Conservation (phyloP, 169 alveolate genomes). For the Eimeria sp. region DNA sequence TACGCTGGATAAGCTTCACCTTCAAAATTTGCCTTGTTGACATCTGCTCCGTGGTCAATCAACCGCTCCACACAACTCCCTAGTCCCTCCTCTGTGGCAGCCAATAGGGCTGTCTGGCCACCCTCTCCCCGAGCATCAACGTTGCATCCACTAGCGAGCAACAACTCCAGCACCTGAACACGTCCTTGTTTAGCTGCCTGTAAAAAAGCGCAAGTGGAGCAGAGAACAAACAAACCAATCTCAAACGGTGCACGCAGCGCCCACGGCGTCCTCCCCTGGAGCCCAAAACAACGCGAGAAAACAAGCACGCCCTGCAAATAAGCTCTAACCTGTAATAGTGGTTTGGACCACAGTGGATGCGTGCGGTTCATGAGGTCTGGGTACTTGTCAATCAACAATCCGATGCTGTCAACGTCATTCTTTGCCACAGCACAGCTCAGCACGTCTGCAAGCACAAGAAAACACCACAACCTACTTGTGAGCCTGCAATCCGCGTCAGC, state of each 20-base stretch:
- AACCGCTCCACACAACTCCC: constrained; percentile 86
- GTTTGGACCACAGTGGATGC: constrained; percentile 92
- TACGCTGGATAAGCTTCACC: constrained; percentile 3
- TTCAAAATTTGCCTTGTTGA: constrained; percentile 69
- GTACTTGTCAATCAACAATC: constrained; percentile 86
- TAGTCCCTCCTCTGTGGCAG: constrained; percentile 91
- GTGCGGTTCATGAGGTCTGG: constrained; percentile 91
- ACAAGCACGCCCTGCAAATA: not conserved
- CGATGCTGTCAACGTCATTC: constrained; percentile 88
- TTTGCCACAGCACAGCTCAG: constrained; percentile 90
- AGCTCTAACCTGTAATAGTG: constrained; percentile 90
- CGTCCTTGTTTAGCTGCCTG: constrained; percentile 84
- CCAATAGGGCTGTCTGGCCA: constrained; percentile 88
- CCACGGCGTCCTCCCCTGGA: not conserved
- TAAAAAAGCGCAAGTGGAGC: not conserved
- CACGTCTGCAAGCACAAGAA: constrained; percentile 48
- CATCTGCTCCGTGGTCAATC: constrained; percentile 81
- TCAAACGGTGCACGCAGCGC: not conserved
- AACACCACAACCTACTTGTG: not conserved
- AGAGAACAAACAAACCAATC: not conserved
- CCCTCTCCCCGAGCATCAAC: constrained; percentile 70
- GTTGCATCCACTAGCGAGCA: constrained; percentile 75
- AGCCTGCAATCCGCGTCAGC: not conserved
- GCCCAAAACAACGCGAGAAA: not conserved
- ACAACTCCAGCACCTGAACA: constrained; percentile 57